These are phyloP conservation scores for Oryza coarctata DNA, from an alignment of 176 grass and related monocot species.

Conservation along the genomic window DNA sequence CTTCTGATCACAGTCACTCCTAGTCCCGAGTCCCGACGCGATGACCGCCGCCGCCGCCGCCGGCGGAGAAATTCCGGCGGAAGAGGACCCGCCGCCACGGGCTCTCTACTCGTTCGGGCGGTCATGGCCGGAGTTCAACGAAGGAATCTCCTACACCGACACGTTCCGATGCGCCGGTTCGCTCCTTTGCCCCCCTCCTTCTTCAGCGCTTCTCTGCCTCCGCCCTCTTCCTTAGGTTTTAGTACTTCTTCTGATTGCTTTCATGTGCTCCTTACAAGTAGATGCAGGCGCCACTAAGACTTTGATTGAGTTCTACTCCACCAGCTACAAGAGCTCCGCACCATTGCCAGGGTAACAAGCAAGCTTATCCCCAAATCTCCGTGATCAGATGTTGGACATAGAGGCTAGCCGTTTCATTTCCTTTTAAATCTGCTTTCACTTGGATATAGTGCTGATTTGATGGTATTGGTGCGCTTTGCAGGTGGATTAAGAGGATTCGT, in stretches of 20 bases:
- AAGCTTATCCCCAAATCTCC: background rate
- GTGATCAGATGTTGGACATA: background rate
- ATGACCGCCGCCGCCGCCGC: slow-evolving; percentile 4
- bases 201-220: background rate
- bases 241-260: slow-evolving; percentile 14
- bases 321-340: slow-evolving; percentile 80
- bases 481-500: slow-evolving; percentile 86
- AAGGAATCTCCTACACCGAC: slow-evolving; percentile 77
- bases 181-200: background rate
- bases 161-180: slow-evolving; percentile 54
- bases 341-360: slow-evolving; percentile 55
- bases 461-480: slow-evolving; percentile 27
- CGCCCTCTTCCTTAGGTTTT: background rate
- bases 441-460: slow-evolving; percentile 25
- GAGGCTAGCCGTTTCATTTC: background rate
- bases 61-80: background rate
- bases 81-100: background rate
- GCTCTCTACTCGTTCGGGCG: slow-evolving; percentile 61
- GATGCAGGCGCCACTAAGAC: slow-evolving; percentile 22
- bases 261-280: slow-evolving; percentile 22
- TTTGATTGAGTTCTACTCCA: slow-evolving; percentile 73
- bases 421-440: slow-evolving; percentile 23
- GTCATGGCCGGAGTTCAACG: slow-evolving; percentile 82
- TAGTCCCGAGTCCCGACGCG: background rate
- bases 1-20: background rate